Base-by-base conservation (phyloP, 2,329 filamentous ascomycete species). In the Aureobasidium leucospermi region DNA sequence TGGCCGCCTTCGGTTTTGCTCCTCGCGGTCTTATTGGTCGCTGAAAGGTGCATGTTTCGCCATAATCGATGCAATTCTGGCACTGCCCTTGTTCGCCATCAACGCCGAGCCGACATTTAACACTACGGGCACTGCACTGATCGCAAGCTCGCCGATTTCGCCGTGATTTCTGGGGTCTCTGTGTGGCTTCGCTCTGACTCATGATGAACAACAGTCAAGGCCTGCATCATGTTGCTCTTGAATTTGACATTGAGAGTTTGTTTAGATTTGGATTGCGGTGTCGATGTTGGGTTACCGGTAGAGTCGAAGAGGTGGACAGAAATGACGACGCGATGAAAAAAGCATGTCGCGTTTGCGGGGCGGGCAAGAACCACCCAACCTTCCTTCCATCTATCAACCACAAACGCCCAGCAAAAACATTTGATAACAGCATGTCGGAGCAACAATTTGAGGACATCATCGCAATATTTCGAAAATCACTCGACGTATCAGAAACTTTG, bases 1-100 rank as follows among this genome's bases (percentile, higher is more conserved):
- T 61, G 29, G 23, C 16, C 28, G 36, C 28, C 45, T 42, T 45
- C 34, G 45, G 29, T 48, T 46, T 59, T 29, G 56, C 75, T 70
- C 59, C 76, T 74, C n/a, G 71, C 28, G 34, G 13, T 11, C 47
- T 36, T 71, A 68, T 70, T 11, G 77, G 76, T 38, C 77, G 72
- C 53, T 75, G 69, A 65, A 76, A 80, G 15, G 75, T 79, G 66
- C 79, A 81, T n/a, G 70, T 65, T 47, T 79, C 73, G 49, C 71
- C 74, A 65, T 79, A 81, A 62, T 81, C 76, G 19, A 70, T 67
- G 67, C 78, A 80, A 48, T 78, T 81, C 66, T 79, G 75, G 65
- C 79, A 80, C 56, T 74, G 73, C 9, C 66, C 66, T 9, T 74
- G 73, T 43, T 75, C 71, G 56, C 74, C 65, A 63, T 74, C 77